These are phyloP conservation scores for Leucocoprinus sp. DNA, from an alignment of 768 basidiomycete genomes.

Conservation along the genomic window DNA sequence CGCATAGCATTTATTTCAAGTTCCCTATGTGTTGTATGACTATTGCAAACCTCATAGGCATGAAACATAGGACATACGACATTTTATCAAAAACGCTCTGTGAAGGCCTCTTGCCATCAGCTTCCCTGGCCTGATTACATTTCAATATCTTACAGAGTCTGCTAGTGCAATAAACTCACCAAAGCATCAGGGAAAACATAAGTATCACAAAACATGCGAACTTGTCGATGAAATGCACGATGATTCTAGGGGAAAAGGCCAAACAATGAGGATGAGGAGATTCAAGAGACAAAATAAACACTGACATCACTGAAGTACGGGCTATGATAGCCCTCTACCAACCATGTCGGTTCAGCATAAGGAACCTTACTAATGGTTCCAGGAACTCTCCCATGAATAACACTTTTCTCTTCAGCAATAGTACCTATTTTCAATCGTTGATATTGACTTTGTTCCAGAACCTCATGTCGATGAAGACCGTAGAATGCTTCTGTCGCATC, in stretches of 20 bases:
- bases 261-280: constrained; percentile 22
- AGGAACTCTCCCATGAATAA: constrained; percentile 37
- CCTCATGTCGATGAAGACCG: constrained; percentile 80
- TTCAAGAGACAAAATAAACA: constrained; percentile 17
- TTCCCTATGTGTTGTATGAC: constrained; percentile 29
- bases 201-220: constrained; percentile 69
- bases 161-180: constrained; percentile 10
- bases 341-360: constrained; percentile 85
- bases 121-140: constrained; percentile 44
- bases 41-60: constrained; percentile 42
- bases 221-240: constrained; percentile 45
- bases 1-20: constrained; percentile 84
- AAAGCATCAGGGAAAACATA: constrained; percentile 44
- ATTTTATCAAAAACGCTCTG: constrained; percentile 76
- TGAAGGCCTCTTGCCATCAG: constrained; percentile 79
- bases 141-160: background rate
- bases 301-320: constrained; percentile 69
- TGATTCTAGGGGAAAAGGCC: constrained; percentile 35
- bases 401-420: constrained; percentile 52
- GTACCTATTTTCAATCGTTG: constrained; percentile 67
- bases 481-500: constrained; percentile 88
- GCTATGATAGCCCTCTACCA: constrained; percentile 58
- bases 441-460: constrained; percentile 70
- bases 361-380: constrained; percentile 72
- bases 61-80: constrained; percentile 62